Base-by-base conservation (phyloP, 371 early-diverging fungal species). In the Rhizopus sp. region DNA sequence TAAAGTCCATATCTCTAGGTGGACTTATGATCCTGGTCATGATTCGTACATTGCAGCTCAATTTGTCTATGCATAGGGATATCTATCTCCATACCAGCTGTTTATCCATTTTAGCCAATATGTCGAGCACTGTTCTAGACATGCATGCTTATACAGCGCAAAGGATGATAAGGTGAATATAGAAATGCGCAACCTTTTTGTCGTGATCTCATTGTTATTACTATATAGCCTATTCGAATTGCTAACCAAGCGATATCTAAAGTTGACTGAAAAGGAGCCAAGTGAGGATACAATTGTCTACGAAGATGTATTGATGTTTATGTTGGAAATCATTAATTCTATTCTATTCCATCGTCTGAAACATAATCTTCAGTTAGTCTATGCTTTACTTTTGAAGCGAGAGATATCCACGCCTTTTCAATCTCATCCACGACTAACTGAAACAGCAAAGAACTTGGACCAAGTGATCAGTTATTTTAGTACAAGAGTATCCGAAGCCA, bases 111-210 rank as follows among this genome's bases (percentile, higher is more conserved):
- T 57, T 91, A 32, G 78, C 85, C 15, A 91, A 91, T 50, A 83
- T 91, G 82, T 83, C 88, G 0, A 75, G 62, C 38, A 79, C 79
- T 0, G 68, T 86, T 23, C 66, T 74, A 41, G 85, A 85, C 40
- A 86, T 90, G 59, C 86, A 87, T 55, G 77, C 88, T 2, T 82
- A 88, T 53, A 87, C 89, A 1, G 88, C 91, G 1, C 90, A 89
- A 56, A 63, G 87, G 23, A 62, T 91, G 29, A 81, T 88, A n/a
- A 84, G 78, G 88, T 87, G 79, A 50, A 41, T 30, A 5, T 10
- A 9, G 33, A 7, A 49, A 42, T 32, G 7, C 23, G 31, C 4
- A 8, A 13, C 10, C 4, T 7, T 4, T 48, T 3, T 3, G 16
- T 44, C 4, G 8, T 48, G 7, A 48, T 10, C 10, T 5, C 48